A percentile compares a stretch with the other conserved stretches of the same genome.
Evolutionary conservation across 2,329 filamentous ascomycete species (phyloP).

Genomic region (Fusarium pininemorale): DNA sequence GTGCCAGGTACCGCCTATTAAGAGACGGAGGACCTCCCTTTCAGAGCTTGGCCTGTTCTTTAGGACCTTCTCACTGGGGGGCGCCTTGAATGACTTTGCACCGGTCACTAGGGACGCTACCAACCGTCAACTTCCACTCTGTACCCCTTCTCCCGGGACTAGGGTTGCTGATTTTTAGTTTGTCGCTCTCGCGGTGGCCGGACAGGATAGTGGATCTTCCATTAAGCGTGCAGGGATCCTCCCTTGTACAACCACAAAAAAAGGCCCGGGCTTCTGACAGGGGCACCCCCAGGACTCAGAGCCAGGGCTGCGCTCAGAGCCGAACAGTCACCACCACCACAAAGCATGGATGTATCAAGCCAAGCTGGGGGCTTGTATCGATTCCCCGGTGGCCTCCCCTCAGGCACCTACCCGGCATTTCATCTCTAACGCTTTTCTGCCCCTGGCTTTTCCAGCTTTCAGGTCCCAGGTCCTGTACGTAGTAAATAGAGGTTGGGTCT

Average conservation of each 20-base stretch:
- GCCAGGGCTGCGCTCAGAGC: conserved; percentile 24
- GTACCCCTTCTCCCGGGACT: conserved; percentile 28
- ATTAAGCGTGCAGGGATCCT: conserved; percentile 26
- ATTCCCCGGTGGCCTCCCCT: conserved; percentile 5
- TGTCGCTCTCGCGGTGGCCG: conserved; percentile 31
- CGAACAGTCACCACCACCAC: conserved; percentile 2
- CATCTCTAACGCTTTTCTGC: conserved; percentile 13
- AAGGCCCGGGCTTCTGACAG: conserved; percentile 27
- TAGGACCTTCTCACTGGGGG: neutral
- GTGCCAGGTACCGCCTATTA: conserved; percentile 26
- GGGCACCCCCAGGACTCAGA: conserved; percentile 10
- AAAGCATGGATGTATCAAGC: conserved; percentile 1
- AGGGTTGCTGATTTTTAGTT: conserved; percentile 8
- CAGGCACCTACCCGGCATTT: conserved; percentile 17
- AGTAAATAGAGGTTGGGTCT: neutral
- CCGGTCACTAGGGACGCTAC: conserved; percentile 11
- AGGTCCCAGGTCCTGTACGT: neutral
- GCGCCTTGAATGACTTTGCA: conserved; percentile 19
- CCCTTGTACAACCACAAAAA: conserved; percentile 22
- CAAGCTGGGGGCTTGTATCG: conserved; percentile 8
- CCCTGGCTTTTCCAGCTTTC: conserved; percentile 23
- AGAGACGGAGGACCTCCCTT: conserved; percentile 30
- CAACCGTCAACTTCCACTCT: conserved; percentile 12
- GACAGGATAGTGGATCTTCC: conserved; percentile 29
- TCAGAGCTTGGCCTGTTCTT: conserved; percentile 32